Evolutionary conservation across 768 basidiomycete genomes (phyloP), one percentile per base, ranked within the genome.

Genomic region (Cystofilobasidium ferigula): DNA sequence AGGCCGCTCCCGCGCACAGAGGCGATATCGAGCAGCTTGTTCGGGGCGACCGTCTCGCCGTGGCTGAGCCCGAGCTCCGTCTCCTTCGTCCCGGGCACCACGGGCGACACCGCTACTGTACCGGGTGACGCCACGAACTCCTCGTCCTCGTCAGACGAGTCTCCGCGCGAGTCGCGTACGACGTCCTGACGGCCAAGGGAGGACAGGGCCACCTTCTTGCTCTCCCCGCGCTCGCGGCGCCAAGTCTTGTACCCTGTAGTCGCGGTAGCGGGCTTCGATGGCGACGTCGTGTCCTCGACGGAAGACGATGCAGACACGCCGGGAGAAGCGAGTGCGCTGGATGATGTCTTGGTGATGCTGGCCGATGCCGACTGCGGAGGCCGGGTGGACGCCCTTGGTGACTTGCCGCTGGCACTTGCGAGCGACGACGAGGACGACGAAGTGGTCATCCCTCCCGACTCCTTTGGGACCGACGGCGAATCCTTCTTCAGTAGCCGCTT

Each of bases 401-500:
- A 10, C 40, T 42, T 42, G 40, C 40, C 40, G 40, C 20, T 54
- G 6, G 45, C 16, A 28, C 51, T 54, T 18, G 51, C 30, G 28
- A 54, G 51, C 51, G 51, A 54, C 26, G 51, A 54, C 26, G 51
- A 12, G 10, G 51, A 54, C 30, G 51, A 54, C 14, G 51, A 54
- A 10, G 51, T 3, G 2, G 51, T 54, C 30, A 54, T 30, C 7
- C 51, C 51, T 6, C 30, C 30, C 13, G 38, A 40, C 38, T n/a
- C n/a, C 22, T 28, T 28, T 2, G 51, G 32, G 51, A 6, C 9
- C 51, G 51, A 54, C 13, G 51, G 26, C 26, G 28, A 30, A 20
- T 54, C 51, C 51, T 54, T 54, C 28, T 54, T 3, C 12, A 54
- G 51, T 4, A 54, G 51, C 14, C 51, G 10, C 51, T 54, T 54